Evolutionary conservation across 2,329 filamentous ascomycete genomes (phyloP), one percentile per base, ranked within the genome.

Genomic region (Neophaeococcomyces aloes): DNA sequence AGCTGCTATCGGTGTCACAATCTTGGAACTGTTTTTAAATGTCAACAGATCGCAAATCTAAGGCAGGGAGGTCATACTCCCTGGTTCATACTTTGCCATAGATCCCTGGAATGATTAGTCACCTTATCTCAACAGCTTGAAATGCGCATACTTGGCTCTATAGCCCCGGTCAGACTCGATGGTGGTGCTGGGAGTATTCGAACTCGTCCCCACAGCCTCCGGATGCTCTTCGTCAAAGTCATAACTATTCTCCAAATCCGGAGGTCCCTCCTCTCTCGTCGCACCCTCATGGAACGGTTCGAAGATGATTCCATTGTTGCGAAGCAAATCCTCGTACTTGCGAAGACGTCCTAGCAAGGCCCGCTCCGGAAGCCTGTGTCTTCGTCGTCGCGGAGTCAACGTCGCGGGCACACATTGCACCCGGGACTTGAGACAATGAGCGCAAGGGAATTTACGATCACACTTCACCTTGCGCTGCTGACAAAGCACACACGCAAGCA

Each of bases 381-480:
- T 77, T 67, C 58, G 78, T 66, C 57, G 76, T 61, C 53, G 76
- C 65, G 55, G 76, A 65, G 50, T 74, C 62, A 60, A 56, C 4
- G 60, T 55, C 1, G 64, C 61, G 3, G 67, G 64, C 3, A 71
- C 54, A 50, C 58, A 86, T 52, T 83, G 74, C 25, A 72, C 72
- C 17, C 69, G 64, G 41, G 75, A 71, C 61, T 75, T 80, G 57
- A 77, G 66, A 57, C 82, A 86, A 61, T 81, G 81, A 54, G 73
- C 68, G 57, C 83, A 86, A 13, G 82, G 82, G 61, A 79, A 79
- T 53, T 72, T 76, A 61, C 81, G 81, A 61, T 86, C 78, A 61
- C 83, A 86, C 47, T 79, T 79, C 32, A 86, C 74, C 60, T 86
- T 86, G 48, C 81, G 76, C 59, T 83, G 81, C 58, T 87, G 82